Base-by-base conservation (phyloP, 2,329 filamentous ascomycete species). In the Scedosporium minutisporum region DNA sequence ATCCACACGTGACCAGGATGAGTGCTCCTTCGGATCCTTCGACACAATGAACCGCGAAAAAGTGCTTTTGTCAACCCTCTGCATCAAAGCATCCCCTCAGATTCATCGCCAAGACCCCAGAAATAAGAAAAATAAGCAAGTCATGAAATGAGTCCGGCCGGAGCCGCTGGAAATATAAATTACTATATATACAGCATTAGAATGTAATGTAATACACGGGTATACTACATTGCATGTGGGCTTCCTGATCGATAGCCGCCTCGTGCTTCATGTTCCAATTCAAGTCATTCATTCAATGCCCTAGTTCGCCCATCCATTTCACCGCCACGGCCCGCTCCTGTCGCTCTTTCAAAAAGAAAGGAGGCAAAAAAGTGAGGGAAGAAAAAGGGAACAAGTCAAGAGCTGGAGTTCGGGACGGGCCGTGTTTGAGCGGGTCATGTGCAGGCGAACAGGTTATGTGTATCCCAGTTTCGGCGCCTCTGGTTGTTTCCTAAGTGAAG, bases 161-260 rank as follows among this genome's bases (percentile, higher is more conserved):
- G 51, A 48, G 51, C 51, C 51, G 51, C 23, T 55, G 23, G 18
- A 55, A 55, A 23, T 14, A 23, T 27, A 44, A 59, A 46, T 59
- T 42, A 59, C 38, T 44, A 57, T 61, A 61, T 61, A 23, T 61
- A 61, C 60, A 61, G 23, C 16, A 61, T 61, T 57, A 61, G 60
- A 61, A 61, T 55, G 59, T 46, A 61, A 61, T 60, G 44, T 41
- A 60, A 53, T 61, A 51, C 59, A n/a, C 44, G 44, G 44, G n/a
- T 33, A 18, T 41, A 41, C 51, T 55, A 55, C 51, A 55, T 29
- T 55, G 51, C 51, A 55, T 14, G 51, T 25, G 51, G 44, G 51
- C 21, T 55, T 55, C 51, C 51, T 38, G 10, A 14, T 25, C 21
- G 23, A 55, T 12, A 27, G 51, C 51, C 51, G 51, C 23, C 51